phyloP scores from a whole-genome alignment of 1,284 basidiomycete genomes.

The Malassezia globosa region DNA sequence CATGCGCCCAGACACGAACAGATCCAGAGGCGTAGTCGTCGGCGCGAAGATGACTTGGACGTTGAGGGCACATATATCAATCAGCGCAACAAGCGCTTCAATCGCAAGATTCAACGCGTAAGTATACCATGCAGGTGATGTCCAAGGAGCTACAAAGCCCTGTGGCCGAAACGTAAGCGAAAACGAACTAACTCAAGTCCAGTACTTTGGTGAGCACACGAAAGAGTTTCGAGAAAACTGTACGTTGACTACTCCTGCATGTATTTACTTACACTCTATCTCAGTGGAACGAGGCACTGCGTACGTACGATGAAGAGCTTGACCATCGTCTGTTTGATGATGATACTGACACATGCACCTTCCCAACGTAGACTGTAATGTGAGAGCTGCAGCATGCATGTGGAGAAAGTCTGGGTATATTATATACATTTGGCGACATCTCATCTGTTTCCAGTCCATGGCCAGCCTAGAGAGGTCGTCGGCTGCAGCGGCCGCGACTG shows the following conservation, averaged over 20 bases:
- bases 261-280: no score
- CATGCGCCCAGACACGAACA: constrained; percentile 18
- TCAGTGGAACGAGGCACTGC: constrained; percentile 23
- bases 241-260: constrained; percentile 20
- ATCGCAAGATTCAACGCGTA: constrained; percentile 84
- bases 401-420: no score
- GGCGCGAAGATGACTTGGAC: constrained; percentile 76
- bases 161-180: no score
- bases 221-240: constrained; percentile 54
- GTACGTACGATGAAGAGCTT: constrained; percentile 15
- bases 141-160: no score
- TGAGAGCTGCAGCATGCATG: neutral
- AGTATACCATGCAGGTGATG: no score
- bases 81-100: constrained; percentile 91
- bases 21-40: constrained; percentile 63
- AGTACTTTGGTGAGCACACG: constrained; percentile 93
- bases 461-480: no score
- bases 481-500: no score
- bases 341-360: no score
- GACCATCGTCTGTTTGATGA: no score
- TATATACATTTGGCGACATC: no score
- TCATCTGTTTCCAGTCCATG: no score
- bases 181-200: neutral
- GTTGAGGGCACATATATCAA: constrained; percentile 99
- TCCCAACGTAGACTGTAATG: constrained; percentile 2